Conservation (phyloP, 2,329 filamentous ascomycete species). For the Xylaria sp. region DNA sequence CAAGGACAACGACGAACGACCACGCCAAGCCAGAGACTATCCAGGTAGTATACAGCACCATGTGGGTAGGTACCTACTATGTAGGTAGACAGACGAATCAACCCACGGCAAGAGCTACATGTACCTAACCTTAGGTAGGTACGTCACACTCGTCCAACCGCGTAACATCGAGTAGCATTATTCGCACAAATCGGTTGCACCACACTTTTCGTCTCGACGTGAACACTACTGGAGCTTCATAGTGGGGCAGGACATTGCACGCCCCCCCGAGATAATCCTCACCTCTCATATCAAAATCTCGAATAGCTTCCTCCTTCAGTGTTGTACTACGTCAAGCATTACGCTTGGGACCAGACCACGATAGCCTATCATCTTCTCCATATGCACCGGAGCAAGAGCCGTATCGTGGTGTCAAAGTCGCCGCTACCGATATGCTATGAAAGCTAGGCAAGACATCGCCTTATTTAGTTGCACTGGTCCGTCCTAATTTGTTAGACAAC, state of each 20-base stretch:
- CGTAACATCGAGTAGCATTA: neutral
- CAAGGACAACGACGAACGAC: conserved; percentile 20
- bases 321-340: neutral
- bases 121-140: neutral
- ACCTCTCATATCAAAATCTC: neutral
- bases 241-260: neutral
- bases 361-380: neutral
- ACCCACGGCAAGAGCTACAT: no score
- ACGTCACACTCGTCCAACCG: conserved; percentile 3
- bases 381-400: neutral
- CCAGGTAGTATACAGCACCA: neutral
- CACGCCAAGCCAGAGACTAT: conserved; percentile 26
- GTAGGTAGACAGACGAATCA: conserved; percentile 1
- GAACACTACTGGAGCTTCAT: neutral
- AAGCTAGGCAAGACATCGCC: neutral
- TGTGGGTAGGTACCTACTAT: no score
- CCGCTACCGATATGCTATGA: neutral
- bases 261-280: neutral
- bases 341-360: no score
- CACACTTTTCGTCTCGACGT: neutral
- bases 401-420: neutral
- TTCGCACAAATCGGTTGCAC: neutral
- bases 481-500: neutral
- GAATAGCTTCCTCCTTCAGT: neutral
- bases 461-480: neutral